Base-by-base conservation (phyloP, 495 filamentous ascomycete genomes). In the Xylaria cubensis region DNA sequence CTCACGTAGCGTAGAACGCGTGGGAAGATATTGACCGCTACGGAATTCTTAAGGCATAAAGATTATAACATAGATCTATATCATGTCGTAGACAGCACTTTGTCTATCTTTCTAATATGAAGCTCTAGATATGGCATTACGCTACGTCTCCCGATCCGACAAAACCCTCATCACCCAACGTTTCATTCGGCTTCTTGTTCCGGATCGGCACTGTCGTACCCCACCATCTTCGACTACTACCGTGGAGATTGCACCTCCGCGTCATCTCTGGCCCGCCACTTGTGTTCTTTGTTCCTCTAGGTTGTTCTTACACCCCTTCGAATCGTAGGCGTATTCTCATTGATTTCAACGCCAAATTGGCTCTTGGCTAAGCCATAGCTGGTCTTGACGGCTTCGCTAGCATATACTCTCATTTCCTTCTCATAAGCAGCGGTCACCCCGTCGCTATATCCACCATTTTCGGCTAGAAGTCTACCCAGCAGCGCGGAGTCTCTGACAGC, bases 381-480 rank as follows among this genome's bases (percentile, higher is more conserved):
- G n/a, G 53, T 53, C 19, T 58, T 64, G 19, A 89, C 85, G 7
- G 85, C 84, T 73, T 83, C 83, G 72, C 84, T 87, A 0, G 72
- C 86, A 79, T 88, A 88, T 0, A 86, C 82, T 76, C 86, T 84
- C 87, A 88, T 89, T 74, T 83, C 79, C 76, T 82, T 84, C 80
- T 89, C 87, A 75, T 88, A 89, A 32, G 73, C 82, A 0, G 80
- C 85, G 7, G 84, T 86, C 13, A 88, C 74, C 7, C 84, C 84
- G 0, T 82, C 76, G 64, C 72, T 73, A 56, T 73, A 82, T 10
- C 83, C 83, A 17, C 82, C 82, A 10, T 81, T 77, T 72, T 88
- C 85, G 34, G 74, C 73, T 59, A 88, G 34, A 67, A 87, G 61
- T 66, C 79, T 80, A 4, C 84, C 85, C 5, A 88, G 74, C 53